A percentile compares a stretch with the other conserved stretches of the same genome.
phyloP scores from a whole-genome alignment of 129 eudicot species.

The Artemisia annua region DNA sequence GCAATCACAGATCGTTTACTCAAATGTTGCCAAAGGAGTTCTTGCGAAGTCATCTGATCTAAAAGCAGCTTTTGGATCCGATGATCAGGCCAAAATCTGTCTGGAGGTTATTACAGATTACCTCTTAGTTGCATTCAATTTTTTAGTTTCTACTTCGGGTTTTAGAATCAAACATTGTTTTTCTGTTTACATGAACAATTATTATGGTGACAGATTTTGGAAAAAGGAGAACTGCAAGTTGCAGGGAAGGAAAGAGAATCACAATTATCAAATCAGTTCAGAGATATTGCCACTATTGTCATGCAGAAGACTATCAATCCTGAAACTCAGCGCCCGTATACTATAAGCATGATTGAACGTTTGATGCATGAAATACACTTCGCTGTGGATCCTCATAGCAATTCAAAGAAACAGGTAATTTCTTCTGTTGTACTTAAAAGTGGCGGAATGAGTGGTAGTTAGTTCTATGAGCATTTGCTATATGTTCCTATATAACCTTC shows the following conservation, averaged over 20 bases:
- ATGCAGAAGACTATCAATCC: conserved; percentile 95
- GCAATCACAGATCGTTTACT: conserved; percentile 90
- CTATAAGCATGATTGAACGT: conserved; percentile 98
- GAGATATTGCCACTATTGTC: conserved; percentile 94
- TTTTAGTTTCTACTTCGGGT: neutral
- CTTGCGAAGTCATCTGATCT: conserved; percentile 89
- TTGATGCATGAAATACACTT: conserved; percentile 97
- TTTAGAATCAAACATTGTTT: conserved; percentile 6
- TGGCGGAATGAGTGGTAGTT: too few relatives aligned
- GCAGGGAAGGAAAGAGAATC: conserved; percentile 99
- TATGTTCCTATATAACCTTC: too few relatives aligned
- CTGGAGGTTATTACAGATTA: conserved; percentile 53
- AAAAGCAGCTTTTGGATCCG: conserved; percentile 71
- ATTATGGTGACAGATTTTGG: conserved; percentile 62
- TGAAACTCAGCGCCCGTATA: conserved; percentile 89
- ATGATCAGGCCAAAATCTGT: conserved; percentile 85
- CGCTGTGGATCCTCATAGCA: conserved; percentile 91
- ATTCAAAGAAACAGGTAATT: conserved; percentile 92
- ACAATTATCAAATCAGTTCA: conserved; percentile 77
- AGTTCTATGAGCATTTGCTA: too few relatives aligned
- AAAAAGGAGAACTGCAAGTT: conserved; percentile 97
- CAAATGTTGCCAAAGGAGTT: conserved; percentile 90
- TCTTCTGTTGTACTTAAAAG: neutral
- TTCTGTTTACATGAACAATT: neutral
- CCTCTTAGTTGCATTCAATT: too few relatives aligned